A percentile compares a stretch with the other conserved stretches of the same genome.
Conservation (phyloP, 164 flowering plant species). For the Chloranthus sessilifolius region DNA sequence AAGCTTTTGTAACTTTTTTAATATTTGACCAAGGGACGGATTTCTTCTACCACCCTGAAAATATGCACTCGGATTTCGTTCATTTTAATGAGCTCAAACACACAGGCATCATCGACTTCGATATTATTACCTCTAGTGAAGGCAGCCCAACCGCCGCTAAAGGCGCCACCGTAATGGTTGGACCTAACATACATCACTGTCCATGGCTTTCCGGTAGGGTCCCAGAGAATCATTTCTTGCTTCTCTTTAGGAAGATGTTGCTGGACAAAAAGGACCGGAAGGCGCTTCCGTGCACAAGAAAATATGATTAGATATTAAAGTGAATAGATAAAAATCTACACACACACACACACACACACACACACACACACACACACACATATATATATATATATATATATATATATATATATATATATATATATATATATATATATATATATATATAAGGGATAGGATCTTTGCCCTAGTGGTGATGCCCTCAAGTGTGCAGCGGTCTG, state of each 20-base stretch:
- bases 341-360: too few species aligned
- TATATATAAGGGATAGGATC: too few species aligned
- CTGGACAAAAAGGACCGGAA: not conserved
- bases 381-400: too few species aligned
- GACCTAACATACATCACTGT: not conserved
- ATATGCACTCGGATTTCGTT: slow-evolving; percentile 14
- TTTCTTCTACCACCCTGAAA: slow-evolving; percentile 21
- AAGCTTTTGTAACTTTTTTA: too few species aligned
- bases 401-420: too few species aligned
- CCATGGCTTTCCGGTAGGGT: slow-evolving; percentile 16
- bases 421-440: too few species aligned
- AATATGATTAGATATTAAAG: not conserved
- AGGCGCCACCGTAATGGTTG: not conserved
- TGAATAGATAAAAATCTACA: too few species aligned
- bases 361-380: too few species aligned
- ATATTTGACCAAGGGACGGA: slow-evolving; percentile 13
- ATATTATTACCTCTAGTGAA: slow-evolving; percentile 8
- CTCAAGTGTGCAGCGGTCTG: too few species aligned
- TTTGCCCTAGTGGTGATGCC: too few species aligned
- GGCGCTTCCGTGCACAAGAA: slow-evolving; percentile 6
- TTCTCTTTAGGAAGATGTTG: not conserved
- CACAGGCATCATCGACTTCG: slow-evolving; percentile 17
- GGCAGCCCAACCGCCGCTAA: slow-evolving; percentile 15
- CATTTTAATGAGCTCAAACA: slow-evolving; percentile 10
- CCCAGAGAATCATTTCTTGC: slow-evolving; percentile 7